Conservation (phyloP, 202 grass and related monocot genomes). For the Alloteropsis angusta region DNA sequence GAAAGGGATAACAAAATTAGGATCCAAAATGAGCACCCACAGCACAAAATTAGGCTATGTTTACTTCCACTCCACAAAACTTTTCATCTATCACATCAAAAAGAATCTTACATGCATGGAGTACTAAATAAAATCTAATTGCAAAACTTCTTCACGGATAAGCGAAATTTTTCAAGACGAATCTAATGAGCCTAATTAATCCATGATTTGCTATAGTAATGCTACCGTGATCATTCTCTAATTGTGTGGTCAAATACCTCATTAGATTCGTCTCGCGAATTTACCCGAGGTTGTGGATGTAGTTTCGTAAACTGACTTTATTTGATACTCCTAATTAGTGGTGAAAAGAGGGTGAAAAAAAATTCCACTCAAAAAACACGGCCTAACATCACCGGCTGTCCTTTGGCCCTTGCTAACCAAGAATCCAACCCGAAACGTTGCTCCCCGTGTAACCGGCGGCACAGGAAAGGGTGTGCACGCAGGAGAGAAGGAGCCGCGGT, state of each 20-base stretch:
- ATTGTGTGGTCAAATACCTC: no score
- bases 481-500: background rate
- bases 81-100: no score
- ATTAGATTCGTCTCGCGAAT: no score
- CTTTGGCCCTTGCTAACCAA: background rate
- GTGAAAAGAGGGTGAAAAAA: no score
- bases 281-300: no score
- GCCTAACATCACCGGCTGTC: background rate
- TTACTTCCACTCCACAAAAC: background rate
- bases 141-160: no score
- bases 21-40: background rate
- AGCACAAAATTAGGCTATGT: background rate
- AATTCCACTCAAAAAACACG: background rate
- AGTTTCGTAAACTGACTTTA: no score
- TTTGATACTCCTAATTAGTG: background rate
- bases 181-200: no score
- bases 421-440: background rate
- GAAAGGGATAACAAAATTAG: no score
- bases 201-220: no score
- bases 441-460: background rate
- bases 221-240: no score
- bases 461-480: background rate
- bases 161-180: no score
- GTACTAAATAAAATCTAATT: slow-evolving; percentile 38
- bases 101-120: slow-evolving; percentile 60